Evolutionary conservation across 1,284 basidiomycete species (phyloP).

Genomic region (Vanrija pseudolonga): DNA sequence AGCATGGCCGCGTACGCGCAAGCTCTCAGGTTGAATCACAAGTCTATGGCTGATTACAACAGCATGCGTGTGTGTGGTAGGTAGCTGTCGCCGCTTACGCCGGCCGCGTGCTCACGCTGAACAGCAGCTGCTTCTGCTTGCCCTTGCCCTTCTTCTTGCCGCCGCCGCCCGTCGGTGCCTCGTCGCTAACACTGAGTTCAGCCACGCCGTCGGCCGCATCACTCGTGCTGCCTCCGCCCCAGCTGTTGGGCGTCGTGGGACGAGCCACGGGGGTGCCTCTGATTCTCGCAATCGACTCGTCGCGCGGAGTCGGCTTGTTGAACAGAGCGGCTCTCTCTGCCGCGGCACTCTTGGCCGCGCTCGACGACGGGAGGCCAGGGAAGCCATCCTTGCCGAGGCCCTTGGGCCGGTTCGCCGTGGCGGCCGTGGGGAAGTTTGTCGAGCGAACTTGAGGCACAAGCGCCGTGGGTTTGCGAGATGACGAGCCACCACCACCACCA

Average conservation of each 20-base stretch:
- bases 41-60: neutral
- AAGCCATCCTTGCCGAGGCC: conserved; percentile 57
- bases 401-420: conserved; percentile 41
- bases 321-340: conserved; percentile 44
- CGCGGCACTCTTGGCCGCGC: conserved; percentile 34
- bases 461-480: conserved; percentile 28
- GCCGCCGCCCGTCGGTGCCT: conserved; percentile 1
- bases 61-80: neutral
- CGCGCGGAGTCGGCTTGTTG: conserved; percentile 58
- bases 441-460: conserved; percentile 37
- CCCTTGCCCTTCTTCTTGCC: conserved; percentile 60
- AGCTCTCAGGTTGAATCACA: neutral
- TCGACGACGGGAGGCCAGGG: conserved; percentile 56
- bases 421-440: conserved; percentile 35
- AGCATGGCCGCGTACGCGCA: neutral
- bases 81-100: neutral
- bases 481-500: conserved; percentile 34
- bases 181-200: conserved; percentile 17
- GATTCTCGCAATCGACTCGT: conserved; percentile 66
- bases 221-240: conserved; percentile 14
- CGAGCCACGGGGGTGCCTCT: conserved; percentile 56
- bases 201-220: conserved; percentile 36
- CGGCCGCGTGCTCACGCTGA: conserved; percentile 54
- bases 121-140: conserved; percentile 78
- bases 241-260: conserved; percentile 25